Evolutionary conservation across 2,329 filamentous ascomycete genomes (phyloP).

Genomic region (Cytospora paraplurivora): DNA sequence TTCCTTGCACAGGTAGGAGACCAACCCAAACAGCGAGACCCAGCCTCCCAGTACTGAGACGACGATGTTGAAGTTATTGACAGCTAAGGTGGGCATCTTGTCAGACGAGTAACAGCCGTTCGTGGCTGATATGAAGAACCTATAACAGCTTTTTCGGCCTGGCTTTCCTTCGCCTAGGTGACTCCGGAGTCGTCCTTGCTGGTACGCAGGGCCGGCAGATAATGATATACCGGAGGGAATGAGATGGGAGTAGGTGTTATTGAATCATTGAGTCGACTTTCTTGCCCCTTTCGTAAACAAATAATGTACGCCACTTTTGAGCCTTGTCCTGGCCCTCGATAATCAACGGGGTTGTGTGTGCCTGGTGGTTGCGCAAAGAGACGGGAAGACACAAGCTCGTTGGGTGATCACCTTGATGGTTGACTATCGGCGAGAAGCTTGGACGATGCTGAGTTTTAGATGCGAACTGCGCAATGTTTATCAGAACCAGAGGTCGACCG

Average conservation of each 20-base stretch:
- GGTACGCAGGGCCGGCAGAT: slow-evolving; percentile 37
- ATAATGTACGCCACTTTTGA: slow-evolving; percentile 32
- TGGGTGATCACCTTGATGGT: no score
- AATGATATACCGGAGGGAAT: slow-evolving; percentile 35
- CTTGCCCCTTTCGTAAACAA: slow-evolving; percentile 14
- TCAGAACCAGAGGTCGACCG: no score
- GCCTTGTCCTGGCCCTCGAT: not conserved
- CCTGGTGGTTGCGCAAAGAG: not conserved
- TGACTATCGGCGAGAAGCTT: no score
- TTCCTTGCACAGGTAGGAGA: slow-evolving; percentile 88
- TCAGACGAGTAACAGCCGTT: not conserved
- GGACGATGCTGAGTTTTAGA: no score
- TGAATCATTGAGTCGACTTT: slow-evolving; percentile 42
- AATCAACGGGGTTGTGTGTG: not conserved
- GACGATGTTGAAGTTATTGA: slow-evolving; percentile 81
- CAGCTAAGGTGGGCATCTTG: slow-evolving; percentile 45
- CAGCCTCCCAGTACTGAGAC: slow-evolving; percentile 82
- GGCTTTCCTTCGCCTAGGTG: slow-evolving; percentile 33
- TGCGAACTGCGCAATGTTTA: no score
- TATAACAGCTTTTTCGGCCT: no score
- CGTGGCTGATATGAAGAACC: no score
- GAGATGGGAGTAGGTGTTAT: slow-evolving; percentile 42
- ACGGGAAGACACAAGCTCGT: not conserved
- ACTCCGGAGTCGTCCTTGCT: slow-evolving; percentile 45
- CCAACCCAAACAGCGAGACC: slow-evolving; percentile 84